Percentiles rank a stretch among this genome's conserved stretches.
Conservation (phyloP, 2,329 filamentous ascomycete genomes). For the Colletotrichum paranaense region DNA sequence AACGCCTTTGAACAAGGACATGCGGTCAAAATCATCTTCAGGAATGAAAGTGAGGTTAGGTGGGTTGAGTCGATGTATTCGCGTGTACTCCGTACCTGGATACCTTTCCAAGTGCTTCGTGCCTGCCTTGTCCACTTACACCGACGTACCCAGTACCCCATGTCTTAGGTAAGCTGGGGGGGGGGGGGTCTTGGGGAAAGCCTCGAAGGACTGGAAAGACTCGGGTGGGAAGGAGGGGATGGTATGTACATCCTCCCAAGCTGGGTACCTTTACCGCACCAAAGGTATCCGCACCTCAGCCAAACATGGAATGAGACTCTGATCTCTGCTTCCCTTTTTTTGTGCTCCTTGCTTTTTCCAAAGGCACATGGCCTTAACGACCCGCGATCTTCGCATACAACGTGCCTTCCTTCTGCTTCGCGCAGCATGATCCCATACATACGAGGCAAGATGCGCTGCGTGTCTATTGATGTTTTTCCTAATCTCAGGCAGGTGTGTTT, state of each 20-base stretch:
- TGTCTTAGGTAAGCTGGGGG: background rate
- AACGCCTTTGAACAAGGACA: background rate
- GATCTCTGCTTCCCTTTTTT: background rate
- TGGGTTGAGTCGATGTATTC: too few relatives aligned
- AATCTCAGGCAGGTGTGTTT: background rate
- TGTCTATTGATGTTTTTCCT: background rate
- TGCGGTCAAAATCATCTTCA: background rate
- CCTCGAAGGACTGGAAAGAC: background rate
- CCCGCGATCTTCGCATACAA: background rate
- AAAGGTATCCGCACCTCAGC: background rate
- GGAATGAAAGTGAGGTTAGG: background rate
- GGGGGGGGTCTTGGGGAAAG: background rate
- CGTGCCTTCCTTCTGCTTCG: background rate
- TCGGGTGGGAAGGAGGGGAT: background rate
- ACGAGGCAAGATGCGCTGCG: background rate
- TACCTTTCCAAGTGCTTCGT: background rate
- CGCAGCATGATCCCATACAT: background rate
- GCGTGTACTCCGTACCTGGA: background rate
- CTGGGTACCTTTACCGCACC: background rate
- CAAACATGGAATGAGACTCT: background rate
- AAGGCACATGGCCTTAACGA: background rate
- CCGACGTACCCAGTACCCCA: background rate
- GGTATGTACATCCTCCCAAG: background rate
- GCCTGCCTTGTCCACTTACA: background rate
- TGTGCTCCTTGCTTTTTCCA: background rate